Conservation (phyloP, 352 stramenopile species). For the Globisporangium cystogenes region DNA sequence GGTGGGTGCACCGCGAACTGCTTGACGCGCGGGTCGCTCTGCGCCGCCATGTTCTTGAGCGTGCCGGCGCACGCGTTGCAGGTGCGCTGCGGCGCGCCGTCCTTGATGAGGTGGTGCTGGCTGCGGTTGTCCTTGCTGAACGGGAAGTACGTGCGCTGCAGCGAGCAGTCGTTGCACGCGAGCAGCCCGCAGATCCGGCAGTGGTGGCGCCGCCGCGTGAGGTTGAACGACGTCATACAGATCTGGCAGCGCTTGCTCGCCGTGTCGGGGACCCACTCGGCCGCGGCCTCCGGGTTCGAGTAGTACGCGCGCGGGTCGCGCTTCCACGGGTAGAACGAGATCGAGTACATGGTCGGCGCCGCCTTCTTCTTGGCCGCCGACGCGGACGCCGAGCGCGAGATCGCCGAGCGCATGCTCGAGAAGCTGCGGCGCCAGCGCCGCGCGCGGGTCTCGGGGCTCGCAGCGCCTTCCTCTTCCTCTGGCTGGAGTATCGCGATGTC, state of each 20-base stretch:
- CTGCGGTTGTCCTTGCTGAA: conserved; percentile 35
- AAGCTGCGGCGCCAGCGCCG: conserved; percentile 7
- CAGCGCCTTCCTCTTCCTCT: conserved; percentile 2
- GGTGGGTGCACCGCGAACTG: conserved; percentile 25
- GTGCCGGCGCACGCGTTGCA: conserved; percentile 62
- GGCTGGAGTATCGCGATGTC: conserved; percentile 16
- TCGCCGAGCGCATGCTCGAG: conserved; percentile 10
- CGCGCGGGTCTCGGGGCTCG: conserved; percentile 1
- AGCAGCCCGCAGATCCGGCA: conserved; percentile 74
- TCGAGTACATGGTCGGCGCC: conserved; percentile 51
- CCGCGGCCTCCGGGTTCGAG: conserved; percentile 59
- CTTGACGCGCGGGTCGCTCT: conserved; percentile 55
- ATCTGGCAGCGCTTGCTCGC: conserved; percentile 58
- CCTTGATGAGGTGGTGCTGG: conserved; percentile 66
- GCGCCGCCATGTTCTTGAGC: conserved; percentile 51
- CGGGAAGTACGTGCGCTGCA: conserved; percentile 62
- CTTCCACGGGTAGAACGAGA: conserved; percentile 76
- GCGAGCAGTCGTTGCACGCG: conserved; percentile 64
- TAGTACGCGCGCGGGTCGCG: conserved; percentile 64
- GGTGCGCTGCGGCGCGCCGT: conserved; percentile 61
- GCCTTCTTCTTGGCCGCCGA: conserved; percentile 12
- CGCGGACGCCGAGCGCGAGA: conserved; percentile 9
- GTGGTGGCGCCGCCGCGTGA: conserved; percentile 77
- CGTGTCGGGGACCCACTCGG: conserved; percentile 67
- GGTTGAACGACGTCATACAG: conserved; percentile 44